A percentile compares a stretch with the other conserved stretches of the same genome.
Evolutionary conservation across 495 filamentous ascomycete genomes (phyloP).

Genomic region (Opeltia flavorubescens): DNA sequence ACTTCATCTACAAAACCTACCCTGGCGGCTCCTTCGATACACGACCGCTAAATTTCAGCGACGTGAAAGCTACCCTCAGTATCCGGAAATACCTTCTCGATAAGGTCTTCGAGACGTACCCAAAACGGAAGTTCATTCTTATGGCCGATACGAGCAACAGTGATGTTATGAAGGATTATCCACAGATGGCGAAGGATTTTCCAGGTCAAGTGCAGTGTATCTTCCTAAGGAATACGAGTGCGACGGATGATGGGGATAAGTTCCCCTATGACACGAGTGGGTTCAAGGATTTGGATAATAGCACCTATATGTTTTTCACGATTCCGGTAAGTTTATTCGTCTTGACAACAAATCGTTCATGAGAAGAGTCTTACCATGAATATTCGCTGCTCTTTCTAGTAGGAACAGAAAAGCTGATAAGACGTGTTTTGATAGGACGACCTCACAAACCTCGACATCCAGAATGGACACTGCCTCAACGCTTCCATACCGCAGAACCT

Average conservation of each 20-base stretch:
- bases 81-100: slow-evolving; percentile 54
- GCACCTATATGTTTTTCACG: slow-evolving; percentile 65
- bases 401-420: too few relatives aligned
- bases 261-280: slow-evolving; percentile 64
- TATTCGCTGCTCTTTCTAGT: too few relatives aligned
- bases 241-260: slow-evolving; percentile 43
- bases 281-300: slow-evolving; percentile 48
- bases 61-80: slow-evolving; percentile 52
- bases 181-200: slow-evolving; percentile 45
- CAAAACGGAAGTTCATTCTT: slow-evolving; percentile 58
- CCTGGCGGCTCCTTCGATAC: slow-evolving; percentile 61
- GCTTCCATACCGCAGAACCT: slow-evolving; percentile 46
- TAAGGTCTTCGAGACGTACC: slow-evolving; percentile 62
- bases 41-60: slow-evolving; percentile 65
- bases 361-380: not conserved
- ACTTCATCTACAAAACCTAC: slow-evolving; percentile 63
- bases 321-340: slow-evolving; percentile 29
- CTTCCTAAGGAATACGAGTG: slow-evolving; percentile 56
- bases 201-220: slow-evolving; percentile 67
- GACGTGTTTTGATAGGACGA: slow-evolving; percentile 38
- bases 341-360: not conserved
- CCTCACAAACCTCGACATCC: slow-evolving; percentile 49
- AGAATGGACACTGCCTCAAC: slow-evolving; percentile 57
- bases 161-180: slow-evolving; percentile 66
- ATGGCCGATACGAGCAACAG: slow-evolving; percentile 66